Evolutionary conservation across 2,329 filamentous ascomycete genomes (phyloP).

Genomic region (Aspergillus floridensis): DNA sequence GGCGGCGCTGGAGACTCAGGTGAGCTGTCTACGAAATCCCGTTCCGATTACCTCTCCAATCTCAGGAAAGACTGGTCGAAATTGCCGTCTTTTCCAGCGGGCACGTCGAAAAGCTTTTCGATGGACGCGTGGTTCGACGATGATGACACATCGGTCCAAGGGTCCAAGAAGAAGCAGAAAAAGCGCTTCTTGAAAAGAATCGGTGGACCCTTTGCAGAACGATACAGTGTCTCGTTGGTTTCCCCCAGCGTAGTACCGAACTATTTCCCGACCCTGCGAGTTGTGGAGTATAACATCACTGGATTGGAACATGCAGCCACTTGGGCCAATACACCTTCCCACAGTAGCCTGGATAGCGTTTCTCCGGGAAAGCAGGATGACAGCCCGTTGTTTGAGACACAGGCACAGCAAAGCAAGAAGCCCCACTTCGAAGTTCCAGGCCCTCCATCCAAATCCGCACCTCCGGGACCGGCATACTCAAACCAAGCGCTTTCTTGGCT

Average conservation of each 20-base stretch:
- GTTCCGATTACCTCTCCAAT: slow-evolving; percentile 75
- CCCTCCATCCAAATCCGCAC: slow-evolving; percentile 67
- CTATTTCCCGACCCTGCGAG: slow-evolving; percentile 82
- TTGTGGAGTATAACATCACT: slow-evolving; percentile 91
- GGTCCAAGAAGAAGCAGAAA: slow-evolving; percentile 49
- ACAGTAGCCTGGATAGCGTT: neutral
- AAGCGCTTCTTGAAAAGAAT: slow-evolving; percentile 62
- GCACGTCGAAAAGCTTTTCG: slow-evolving; percentile 14
- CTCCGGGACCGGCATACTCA: slow-evolving; percentile 86
- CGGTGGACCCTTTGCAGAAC: slow-evolving; percentile 77
- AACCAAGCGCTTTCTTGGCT: slow-evolving; percentile 76
- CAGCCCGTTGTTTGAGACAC: slow-evolving; percentile 35
- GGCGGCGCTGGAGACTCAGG: slow-evolving; percentile 17
- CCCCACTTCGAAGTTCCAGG: slow-evolving; percentile 65
- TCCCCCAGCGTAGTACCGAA: slow-evolving; percentile 88
- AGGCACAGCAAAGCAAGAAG: slow-evolving; percentile 51
- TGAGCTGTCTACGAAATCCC: slow-evolving; percentile 52
- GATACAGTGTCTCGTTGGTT: slow-evolving; percentile 78
- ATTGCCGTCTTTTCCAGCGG: slow-evolving; percentile 58
- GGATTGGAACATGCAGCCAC: slow-evolving; percentile 61
- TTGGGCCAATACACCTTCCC: slow-evolving; percentile 21
- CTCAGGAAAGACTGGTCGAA: slow-evolving; percentile 74
- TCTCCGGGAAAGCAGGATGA: slow-evolving; percentile 8
- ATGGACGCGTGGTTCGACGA: slow-evolving; percentile 11
- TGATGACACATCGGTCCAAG: slow-evolving; percentile 1